These are phyloP conservation scores for Candida ulmi DNA, from an alignment of 805 yeast genomes.

Conservation along the genomic window DNA sequence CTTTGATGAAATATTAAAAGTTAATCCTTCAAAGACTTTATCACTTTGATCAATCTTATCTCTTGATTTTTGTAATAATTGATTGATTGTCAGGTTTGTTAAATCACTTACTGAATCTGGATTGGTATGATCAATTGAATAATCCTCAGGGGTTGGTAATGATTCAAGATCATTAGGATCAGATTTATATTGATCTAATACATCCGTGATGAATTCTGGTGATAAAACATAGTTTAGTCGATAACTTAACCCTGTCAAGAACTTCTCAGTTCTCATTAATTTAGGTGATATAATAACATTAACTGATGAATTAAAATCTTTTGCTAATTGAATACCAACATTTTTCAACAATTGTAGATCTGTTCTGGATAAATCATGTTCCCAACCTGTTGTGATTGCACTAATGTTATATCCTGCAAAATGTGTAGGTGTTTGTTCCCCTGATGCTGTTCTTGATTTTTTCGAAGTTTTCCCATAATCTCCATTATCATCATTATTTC, in stretches of 20 bases:
- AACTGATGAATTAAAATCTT: constrained; percentile 25
- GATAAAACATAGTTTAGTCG: constrained; percentile 44
- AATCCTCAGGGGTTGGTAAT: constrained; percentile 22
- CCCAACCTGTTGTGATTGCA: constrained; percentile 65
- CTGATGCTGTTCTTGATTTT: constrained; percentile 13
- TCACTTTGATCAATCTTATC: constrained; percentile 14
- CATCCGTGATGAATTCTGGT: constrained; percentile 47
- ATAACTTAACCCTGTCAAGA: constrained; percentile 61
- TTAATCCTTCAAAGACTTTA: constrained; percentile 40
- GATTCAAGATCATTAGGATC: constrained; percentile 12
- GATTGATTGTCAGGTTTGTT: constrained; percentile 20
- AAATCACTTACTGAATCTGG: constrained; percentile 27
- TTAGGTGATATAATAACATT: constrained; percentile 72
- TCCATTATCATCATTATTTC: no score
- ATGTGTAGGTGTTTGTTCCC: constrained; percentile 2
- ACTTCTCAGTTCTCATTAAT: constrained; percentile 82
- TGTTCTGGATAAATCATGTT: constrained; percentile 35
- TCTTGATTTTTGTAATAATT: constrained; percentile 10
- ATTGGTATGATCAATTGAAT: constrained; percentile 29
- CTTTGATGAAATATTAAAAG: constrained; percentile 49
- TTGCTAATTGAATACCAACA: constrained; percentile 53
- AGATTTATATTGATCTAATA: constrained; percentile 28
- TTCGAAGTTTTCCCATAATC: no score
- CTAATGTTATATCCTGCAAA: constrained; percentile 32
- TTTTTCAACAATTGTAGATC: constrained; percentile 39